Percentiles rank a stretch among this genome's conserved stretches.
Conservation (phyloP, 768 basidiomycete genomes). For the Pluteus cervinus region DNA sequence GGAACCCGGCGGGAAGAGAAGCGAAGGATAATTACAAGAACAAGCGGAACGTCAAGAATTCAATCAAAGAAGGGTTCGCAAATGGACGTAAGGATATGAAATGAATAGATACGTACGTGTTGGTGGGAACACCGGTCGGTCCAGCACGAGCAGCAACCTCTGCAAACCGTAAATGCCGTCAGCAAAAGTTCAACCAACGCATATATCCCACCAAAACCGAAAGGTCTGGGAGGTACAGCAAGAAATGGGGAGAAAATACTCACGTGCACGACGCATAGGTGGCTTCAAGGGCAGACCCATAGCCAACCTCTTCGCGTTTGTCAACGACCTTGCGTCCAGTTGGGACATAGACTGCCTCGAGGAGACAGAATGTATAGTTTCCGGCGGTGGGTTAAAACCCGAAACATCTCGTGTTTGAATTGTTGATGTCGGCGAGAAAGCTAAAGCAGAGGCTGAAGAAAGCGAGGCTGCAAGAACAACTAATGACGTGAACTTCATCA, state of each 20-base stretch:
- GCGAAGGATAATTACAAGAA: no score
- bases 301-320: constrained; percentile 3
- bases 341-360: constrained; percentile 1
- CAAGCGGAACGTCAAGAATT: no score
- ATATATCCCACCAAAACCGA: not conserved
- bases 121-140: not conserved
- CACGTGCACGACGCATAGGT: not conserved
- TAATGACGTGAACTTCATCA: no score
- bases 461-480: no score
- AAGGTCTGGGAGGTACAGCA: not conserved
- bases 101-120: constrained; percentile 1
- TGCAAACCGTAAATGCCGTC: not conserved
- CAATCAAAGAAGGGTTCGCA: no score
- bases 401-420: no score
- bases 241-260: constrained; percentile 1
- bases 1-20: no score
- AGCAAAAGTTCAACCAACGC: not conserved
- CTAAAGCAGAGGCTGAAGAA: no score
- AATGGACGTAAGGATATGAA: not conserved
- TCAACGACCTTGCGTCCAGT: not conserved
- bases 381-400: no score
- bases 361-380: no score
- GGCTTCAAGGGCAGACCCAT: constrained; percentile 2
- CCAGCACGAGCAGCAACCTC: not conserved
- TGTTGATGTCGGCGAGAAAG: no score